These are phyloP conservation scores for Coemansia sp. DNA, from an alignment of 192 early-diverging fungal genomes.

Conservation along the genomic window DNA sequence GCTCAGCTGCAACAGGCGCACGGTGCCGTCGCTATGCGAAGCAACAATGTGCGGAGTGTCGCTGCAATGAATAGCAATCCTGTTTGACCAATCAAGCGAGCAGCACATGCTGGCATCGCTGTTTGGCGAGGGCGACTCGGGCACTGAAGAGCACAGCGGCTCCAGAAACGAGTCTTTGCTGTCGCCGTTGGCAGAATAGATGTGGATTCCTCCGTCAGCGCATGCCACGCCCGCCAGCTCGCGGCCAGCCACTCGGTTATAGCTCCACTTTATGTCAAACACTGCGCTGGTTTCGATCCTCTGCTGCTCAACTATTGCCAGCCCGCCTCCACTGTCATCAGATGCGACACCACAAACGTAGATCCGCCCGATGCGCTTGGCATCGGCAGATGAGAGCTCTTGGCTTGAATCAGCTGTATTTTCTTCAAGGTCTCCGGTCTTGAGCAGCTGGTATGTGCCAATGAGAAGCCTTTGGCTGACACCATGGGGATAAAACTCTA, in stretches of 20 bases:
- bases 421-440: background rate
- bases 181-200: conserved; percentile 51
- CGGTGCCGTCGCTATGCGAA: conserved; percentile 74
- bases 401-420: conserved; percentile 1
- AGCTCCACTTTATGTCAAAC: conserved; percentile 72
- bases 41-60: conserved; percentile 50
- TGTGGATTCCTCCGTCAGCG: conserved; percentile 54
- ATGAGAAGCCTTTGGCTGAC: conserved; percentile 54
- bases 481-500: conserved; percentile 65
- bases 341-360: conserved; percentile 55
- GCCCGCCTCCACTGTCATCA: conserved; percentile 8
- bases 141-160: conserved; percentile 30
- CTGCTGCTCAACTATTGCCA: conserved; percentile 44
- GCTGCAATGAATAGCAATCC: conserved; percentile 9
- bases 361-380: conserved; percentile 61
- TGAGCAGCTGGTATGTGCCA: conserved; percentile 68
- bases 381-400: conserved; percentile 27
- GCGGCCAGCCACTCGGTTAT: conserved; percentile 49
- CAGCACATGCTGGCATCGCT: conserved; percentile 70
- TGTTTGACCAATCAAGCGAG: conserved; percentile 88
- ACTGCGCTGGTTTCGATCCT: conserved; percentile 60
- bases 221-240: conserved; percentile 59
- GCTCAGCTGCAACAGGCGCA: conserved; percentile 54
- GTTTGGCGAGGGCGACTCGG: too few species aligned
- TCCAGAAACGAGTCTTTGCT: conserved; percentile 19